These are phyloP conservation scores for Syzygium aqueum DNA, from an alignment of 345 rosid genomes.

Conservation along the genomic window DNA sequence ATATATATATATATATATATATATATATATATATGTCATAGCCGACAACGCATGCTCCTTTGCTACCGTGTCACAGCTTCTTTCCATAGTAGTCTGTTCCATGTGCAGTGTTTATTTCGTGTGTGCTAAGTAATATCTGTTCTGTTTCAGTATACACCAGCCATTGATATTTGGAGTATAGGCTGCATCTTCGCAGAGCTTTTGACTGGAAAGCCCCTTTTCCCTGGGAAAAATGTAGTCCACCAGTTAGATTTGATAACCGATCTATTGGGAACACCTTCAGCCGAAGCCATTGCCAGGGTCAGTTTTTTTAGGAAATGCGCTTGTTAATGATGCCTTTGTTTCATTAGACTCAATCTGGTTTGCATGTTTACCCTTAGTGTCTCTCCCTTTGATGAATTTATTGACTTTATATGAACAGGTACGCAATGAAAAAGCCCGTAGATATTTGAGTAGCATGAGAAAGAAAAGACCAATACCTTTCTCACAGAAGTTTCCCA, in stretches of 20 bases:
- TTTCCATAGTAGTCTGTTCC: not conserved
- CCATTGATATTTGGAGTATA: slow-evolving; percentile 95
- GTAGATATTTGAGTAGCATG: slow-evolving; percentile 93
- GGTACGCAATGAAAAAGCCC: slow-evolving; percentile 97
- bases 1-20: not conserved
- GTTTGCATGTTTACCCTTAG: not conserved
- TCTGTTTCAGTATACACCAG: slow-evolving; percentile 79
- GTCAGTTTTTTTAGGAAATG: slow-evolving; percentile 24
- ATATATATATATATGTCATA: not conserved
- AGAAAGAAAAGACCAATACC: slow-evolving; percentile 81
- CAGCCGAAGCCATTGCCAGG: slow-evolving; percentile 90
- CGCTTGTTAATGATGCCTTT: not conserved
- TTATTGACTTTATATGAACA: slow-evolving; percentile 15
- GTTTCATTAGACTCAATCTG: not conserved
- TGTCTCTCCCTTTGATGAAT: slow-evolving; percentile 6
- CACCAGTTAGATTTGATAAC: slow-evolving; percentile 96
- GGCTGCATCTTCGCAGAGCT: slow-evolving; percentile 98
- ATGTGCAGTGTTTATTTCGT: not conserved
- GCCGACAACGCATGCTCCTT: not conserved
- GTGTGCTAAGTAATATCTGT: not conserved
- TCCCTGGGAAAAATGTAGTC: slow-evolving; percentile 96
- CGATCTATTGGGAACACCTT: slow-evolving; percentile 87
- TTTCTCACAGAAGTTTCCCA: slow-evolving; percentile 79
- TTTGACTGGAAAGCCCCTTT: slow-evolving; percentile 87
- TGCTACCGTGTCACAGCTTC: not conserved